These are phyloP conservation scores for Phoenix roebelenii DNA, from an alignment of 176 grass and related monocot genomes.

Conservation along the genomic window DNA sequence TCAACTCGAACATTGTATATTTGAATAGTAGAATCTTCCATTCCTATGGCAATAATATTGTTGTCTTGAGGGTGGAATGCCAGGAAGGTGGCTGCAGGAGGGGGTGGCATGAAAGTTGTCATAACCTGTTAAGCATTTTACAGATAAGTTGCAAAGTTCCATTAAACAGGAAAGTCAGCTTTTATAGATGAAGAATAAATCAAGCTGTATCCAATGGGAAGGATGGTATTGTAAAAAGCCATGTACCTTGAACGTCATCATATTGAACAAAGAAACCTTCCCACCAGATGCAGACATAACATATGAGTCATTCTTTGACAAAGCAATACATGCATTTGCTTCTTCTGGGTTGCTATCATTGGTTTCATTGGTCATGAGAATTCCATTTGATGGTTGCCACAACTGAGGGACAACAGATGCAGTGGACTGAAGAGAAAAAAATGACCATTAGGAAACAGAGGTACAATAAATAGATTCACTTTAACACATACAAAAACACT, in stretches of 20 bases:
- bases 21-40: constrained; percentile 96
- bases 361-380: constrained; percentile 89
- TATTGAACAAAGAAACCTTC: constrained; percentile 97
- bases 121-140: constrained; percentile 51
- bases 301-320: constrained; percentile 98
- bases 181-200: too few relatives aligned
- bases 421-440: constrained; percentile 48
- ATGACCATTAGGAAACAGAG: too few relatives aligned
- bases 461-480: too few relatives aligned
- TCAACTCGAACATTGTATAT: constrained; percentile 99
- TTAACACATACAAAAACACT: neutral
- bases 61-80: constrained; percentile 99
- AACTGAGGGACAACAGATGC: constrained; percentile 69
- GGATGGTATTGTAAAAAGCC: neutral
- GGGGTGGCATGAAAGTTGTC: constrained; percentile 98
- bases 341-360: constrained; percentile 90
- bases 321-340: constrained; percentile 89
- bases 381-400: constrained; percentile 94
- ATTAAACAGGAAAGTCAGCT: too few relatives aligned
- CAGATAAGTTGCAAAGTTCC: neutral
- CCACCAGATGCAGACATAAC: constrained; percentile 99
- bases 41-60: constrained; percentile 99
- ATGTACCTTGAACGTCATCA: constrained; percentile 99
- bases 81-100: constrained; percentile 87
- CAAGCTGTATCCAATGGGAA: too few relatives aligned